Percentiles rank a stretch among this genome's conserved stretches.
Evolutionary conservation across 2,329 filamentous ascomycete genomes (phyloP).

Genomic region (Exophiala lecanii-corni): DNA sequence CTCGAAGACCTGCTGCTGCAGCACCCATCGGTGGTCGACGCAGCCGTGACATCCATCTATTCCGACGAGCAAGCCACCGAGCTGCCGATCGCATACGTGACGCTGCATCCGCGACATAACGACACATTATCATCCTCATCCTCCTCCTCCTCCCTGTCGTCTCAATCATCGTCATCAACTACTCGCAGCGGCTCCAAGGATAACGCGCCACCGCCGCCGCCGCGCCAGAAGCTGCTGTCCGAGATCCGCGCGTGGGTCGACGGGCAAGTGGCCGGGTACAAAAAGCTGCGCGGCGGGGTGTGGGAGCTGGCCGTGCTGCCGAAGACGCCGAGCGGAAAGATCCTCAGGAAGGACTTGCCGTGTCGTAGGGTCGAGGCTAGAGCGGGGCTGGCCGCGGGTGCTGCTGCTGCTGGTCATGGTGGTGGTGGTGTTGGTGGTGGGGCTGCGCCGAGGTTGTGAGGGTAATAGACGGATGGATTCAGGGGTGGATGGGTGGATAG

Average conservation of each 20-base stretch:
- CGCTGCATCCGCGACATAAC: conserved; percentile 48
- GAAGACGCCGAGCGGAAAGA: conserved; percentile 25
- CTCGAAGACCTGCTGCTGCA: conserved; percentile 44
- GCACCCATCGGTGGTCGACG: conserved; percentile 43
- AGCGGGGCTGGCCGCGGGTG: too few relatives aligned
- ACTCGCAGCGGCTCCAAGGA: too few relatives aligned
- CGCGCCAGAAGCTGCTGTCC: conserved; percentile 4
- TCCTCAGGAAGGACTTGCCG: conserved; percentile 21
- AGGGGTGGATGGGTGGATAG: too few relatives aligned
- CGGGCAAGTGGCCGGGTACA: conserved; percentile 15
- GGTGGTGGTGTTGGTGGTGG: too few relatives aligned
- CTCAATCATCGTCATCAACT: too few relatives aligned
- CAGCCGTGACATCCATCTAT: conserved; percentile 42
- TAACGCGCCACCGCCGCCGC: too few relatives aligned
- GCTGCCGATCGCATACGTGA: conserved; percentile 45
- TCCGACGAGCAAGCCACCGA: conserved; percentile 33
- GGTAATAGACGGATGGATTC: too few relatives aligned
- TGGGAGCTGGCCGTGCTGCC: conserved; percentile 18
- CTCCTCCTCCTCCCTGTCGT: conserved; percentile 60
- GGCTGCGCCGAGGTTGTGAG: too few relatives aligned
- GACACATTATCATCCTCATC: conserved; percentile 41
- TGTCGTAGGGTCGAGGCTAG: conserved; percentile 10
- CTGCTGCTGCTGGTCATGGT: too few relatives aligned
- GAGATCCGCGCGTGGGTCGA: conserved; percentile 16
- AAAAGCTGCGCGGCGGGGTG: conserved; percentile 17